Evolutionary conservation across 1,284 basidiomycete genomes (phyloP).

Genomic region (Flammula alnicola): DNA sequence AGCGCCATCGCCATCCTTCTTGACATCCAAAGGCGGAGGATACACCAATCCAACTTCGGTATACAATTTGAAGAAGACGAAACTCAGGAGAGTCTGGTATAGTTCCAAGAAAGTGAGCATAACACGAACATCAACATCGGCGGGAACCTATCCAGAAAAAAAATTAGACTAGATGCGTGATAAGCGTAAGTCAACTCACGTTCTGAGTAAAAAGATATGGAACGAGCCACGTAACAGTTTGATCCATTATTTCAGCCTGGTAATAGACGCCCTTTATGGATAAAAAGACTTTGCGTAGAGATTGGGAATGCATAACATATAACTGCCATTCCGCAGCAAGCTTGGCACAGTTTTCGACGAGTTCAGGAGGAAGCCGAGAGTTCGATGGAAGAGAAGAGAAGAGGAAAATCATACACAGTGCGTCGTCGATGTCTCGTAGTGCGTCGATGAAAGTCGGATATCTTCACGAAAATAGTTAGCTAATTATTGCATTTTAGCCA

Average conservation of each 20-base stretch:
- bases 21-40: constrained; percentile 87
- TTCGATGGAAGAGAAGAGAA: constrained; percentile 90
- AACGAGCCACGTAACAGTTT: constrained; percentile 95
- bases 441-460: constrained; percentile 98
- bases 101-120: constrained; percentile 99
- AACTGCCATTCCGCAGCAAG: constrained; percentile 94
- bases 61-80: constrained; percentile 97
- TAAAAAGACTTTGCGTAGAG: constrained; percentile 91
- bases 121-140: constrained; percentile 97
- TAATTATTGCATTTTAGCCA: constrained; percentile 12
- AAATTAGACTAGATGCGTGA: constrained; percentile 10
- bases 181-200: constrained; percentile 49
- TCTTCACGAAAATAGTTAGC: constrained; percentile 44
- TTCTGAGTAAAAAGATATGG: constrained; percentile 98
- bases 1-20: constrained; percentile 87
- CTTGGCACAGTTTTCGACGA: constrained; percentile 91
- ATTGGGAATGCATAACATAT: constrained; percentile 90
- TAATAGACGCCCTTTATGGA: constrained; percentile 99
- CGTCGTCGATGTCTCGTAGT: constrained; percentile 96
- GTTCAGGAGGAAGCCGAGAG: constrained; percentile 79
- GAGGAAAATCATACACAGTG: constrained; percentile 92
- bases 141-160: constrained; percentile 70
- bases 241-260: constrained; percentile 94
- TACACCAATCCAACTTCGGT: constrained; percentile 94
- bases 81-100: constrained; percentile 96